Evolutionary conservation across 495 filamentous ascomycete species (phyloP).

Genomic region (Emericellopsis terricola): DNA sequence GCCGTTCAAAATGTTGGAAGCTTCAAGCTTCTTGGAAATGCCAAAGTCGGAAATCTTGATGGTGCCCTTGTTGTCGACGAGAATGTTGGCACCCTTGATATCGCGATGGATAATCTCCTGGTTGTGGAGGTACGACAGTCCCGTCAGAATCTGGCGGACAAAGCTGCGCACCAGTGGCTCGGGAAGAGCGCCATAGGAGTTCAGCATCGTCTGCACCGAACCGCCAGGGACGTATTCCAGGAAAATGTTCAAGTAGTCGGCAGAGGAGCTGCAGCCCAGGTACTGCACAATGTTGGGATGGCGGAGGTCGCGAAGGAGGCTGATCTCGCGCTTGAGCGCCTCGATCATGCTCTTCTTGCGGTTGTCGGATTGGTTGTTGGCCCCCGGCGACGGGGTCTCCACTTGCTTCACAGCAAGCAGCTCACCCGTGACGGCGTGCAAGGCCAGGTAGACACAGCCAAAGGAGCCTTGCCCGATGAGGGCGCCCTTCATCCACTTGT

Average conservation of each 20-base stretch:
- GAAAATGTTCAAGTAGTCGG: conserved; percentile 96
- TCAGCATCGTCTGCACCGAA: conserved; percentile 93
- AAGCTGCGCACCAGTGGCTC: conserved; percentile 93
- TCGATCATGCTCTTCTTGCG: conserved; percentile 96
- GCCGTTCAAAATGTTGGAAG: conserved; percentile 37
- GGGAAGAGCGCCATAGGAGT: conserved; percentile 86
- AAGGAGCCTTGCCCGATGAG: conserved; percentile 95
- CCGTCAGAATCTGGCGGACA: conserved; percentile 85
- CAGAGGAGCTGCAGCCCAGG: conserved; percentile 79
- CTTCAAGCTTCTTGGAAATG: conserved; percentile 93
- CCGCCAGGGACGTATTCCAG: conserved; percentile 97
- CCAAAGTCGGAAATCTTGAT: conserved; percentile 99
- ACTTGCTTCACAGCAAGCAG: conserved; percentile 98
- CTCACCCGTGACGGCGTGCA: conserved; percentile 95
- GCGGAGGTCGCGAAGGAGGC: conserved; percentile 80
- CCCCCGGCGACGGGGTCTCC: conserved; percentile 67
- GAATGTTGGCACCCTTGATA: conserved; percentile 97
- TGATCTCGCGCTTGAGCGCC: conserved; percentile 90
- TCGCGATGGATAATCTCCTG: conserved; percentile 96
- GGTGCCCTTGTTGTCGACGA: conserved; percentile 96
- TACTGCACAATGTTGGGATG: conserved; percentile 98
- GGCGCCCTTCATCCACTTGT: conserved; percentile 98
- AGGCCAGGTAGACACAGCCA: conserved; percentile 85
- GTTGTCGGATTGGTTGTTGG: conserved; percentile 64
- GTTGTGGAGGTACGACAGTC: conserved; percentile 89